Evolutionary conservation across 2,329 filamentous ascomycete species (phyloP).

Genomic region (Phyllachora maydis): DNA sequence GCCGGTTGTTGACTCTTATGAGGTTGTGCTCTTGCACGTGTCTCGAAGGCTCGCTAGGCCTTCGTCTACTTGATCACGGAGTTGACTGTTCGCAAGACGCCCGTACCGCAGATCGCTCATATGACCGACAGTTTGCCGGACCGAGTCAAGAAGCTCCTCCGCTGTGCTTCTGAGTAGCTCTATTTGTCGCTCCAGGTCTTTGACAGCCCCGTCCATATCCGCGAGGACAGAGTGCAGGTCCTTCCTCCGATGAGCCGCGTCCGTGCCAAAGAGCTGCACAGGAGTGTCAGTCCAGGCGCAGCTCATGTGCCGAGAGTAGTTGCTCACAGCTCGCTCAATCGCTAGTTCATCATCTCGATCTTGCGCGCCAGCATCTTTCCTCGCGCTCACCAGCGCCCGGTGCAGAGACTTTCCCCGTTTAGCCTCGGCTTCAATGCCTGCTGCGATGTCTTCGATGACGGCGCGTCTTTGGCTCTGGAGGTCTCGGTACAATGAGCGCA

Average conservation of each 20-base stretch:
- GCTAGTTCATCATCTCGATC: conserved; percentile 42
- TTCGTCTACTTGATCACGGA: conserved; percentile 46
- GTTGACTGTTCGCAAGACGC: conserved; percentile 40
- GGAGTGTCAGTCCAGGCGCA: too few species aligned
- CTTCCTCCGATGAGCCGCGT: too few species aligned
- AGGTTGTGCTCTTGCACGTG: conserved; percentile 29
- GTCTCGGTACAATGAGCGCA: conserved; percentile 57
- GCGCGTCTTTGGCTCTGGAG: conserved; percentile 54
- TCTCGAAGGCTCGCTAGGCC: conserved; percentile 43
- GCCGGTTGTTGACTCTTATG: too few species aligned
- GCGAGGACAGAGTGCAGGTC: conserved; percentile 42
- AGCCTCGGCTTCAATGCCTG: conserved; percentile 44
- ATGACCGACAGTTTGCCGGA: conserved; percentile 45
- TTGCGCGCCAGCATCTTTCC: conserved; percentile 28
- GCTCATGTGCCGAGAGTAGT: too few species aligned
- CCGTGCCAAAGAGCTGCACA: too few species aligned
- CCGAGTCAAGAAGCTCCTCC: conserved; percentile 31
- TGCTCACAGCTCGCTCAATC: conserved; percentile 31
- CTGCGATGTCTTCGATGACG: conserved; percentile 44
- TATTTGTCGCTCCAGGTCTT: conserved; percentile 48
- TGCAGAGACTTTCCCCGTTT: conserved; percentile 36
- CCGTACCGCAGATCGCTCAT: conserved; percentile 74
- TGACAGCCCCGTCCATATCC: conserved; percentile 46
- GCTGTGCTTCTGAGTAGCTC: conserved; percentile 44
- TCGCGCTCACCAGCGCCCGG: conserved; percentile 31